Percentiles rank a stretch among this genome's conserved stretches.
phyloP scores from a whole-genome alignment of 2,329 filamentous ascomycete genomes.

The Stachybotrys elegans region DNA sequence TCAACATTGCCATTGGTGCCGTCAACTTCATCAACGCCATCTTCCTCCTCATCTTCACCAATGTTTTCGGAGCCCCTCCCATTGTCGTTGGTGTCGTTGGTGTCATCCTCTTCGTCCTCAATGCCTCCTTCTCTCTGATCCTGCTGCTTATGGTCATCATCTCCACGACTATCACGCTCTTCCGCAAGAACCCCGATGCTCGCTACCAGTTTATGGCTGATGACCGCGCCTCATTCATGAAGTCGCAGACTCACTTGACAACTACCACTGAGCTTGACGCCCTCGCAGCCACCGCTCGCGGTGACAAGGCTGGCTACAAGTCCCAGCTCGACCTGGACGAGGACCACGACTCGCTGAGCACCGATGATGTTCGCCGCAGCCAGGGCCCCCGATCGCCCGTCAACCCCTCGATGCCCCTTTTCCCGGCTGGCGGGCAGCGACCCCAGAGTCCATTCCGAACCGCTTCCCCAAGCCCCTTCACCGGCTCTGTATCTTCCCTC shows the following conservation, averaged over 20 bases:
- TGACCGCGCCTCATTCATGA: slow-evolving; percentile 95
- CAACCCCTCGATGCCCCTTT: slow-evolving; percentile 38
- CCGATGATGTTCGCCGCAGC: slow-evolving; percentile 29
- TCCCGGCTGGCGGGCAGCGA: slow-evolving; percentile 31
- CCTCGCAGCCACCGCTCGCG: slow-evolving; percentile 80
- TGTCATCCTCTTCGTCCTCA: slow-evolving; percentile 82
- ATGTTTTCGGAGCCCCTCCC: slow-evolving; percentile 76
- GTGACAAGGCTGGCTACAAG: slow-evolving; percentile 63
- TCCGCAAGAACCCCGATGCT: slow-evolving; percentile 90
- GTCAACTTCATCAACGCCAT: slow-evolving; percentile 90
- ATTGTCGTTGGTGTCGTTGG: slow-evolving; percentile 85
- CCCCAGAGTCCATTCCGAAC: slow-evolving; percentile 30
- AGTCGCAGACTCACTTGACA: slow-evolving; percentile 78
- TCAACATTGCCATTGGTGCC: slow-evolving; percentile 88
- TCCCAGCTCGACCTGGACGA: slow-evolving; percentile 34
- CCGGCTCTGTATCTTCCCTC: slow-evolving; percentile 22
- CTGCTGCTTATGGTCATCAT: slow-evolving; percentile 71
- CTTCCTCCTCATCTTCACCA: slow-evolving; percentile 83
- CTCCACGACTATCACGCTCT: slow-evolving; percentile 63
- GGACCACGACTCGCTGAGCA: slow-evolving; percentile 35
- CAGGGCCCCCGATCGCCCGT: slow-evolving; percentile 32
- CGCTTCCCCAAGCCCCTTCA: slow-evolving; percentile 29
- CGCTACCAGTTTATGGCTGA: slow-evolving; percentile 96
- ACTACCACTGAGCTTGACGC: slow-evolving; percentile 83
- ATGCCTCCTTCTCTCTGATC: slow-evolving; percentile 77